Evolutionary conservation across 1,284 basidiomycete species (phyloP), one percentile per base, ranked within the genome.

Genomic region (Cryptococcus sp.): DNA sequence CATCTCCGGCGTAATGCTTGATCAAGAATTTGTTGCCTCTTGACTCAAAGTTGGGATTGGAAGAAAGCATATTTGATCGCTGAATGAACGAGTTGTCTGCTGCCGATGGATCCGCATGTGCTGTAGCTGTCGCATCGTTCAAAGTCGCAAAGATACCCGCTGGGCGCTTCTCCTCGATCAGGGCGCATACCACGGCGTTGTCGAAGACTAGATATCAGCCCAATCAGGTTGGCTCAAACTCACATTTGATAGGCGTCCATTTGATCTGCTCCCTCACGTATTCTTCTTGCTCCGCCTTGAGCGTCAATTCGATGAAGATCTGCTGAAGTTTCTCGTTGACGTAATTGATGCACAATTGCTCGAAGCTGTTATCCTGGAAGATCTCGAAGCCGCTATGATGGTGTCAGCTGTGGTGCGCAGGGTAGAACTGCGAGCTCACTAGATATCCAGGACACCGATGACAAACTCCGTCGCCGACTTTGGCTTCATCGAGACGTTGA

Each of bases 301-400:
- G 83, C 0, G 96, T 99, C 51, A 99, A 84, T 78, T 99, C 94
- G 74, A 99, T 99, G 80, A 99, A 99, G 75, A 99, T 97, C 77
- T 99, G 96, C 70, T 97, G 94, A 10, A 93, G 85, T 80, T 98
- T 98, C 80, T 99, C 96, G 83, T 99, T 99, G 82, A 99, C 96
- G 72, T 99, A 99, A 82, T 99, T 99, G 85, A 99, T 99, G 82
- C 96, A 99, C 20, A 99, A 86, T 80, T 99, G 93, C 57, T 98
- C 95, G 75, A 98, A 98, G 7, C 93, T 96, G 81, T 99, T 99
- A 78, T 97, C 90, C 51, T 63, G 65, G 76, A 98, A 98, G 73
- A 99, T 99, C 77, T 99, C 94, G 72, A 98, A 98, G 8, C 94
- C 77, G 56, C 76, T 77, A 57, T n/a, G 27, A 35, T 13, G 30